These are phyloP conservation scores for Talaromyces atroroseus DNA, from an alignment of 2,329 filamentous ascomycete species.

Conservation along the genomic window DNA sequence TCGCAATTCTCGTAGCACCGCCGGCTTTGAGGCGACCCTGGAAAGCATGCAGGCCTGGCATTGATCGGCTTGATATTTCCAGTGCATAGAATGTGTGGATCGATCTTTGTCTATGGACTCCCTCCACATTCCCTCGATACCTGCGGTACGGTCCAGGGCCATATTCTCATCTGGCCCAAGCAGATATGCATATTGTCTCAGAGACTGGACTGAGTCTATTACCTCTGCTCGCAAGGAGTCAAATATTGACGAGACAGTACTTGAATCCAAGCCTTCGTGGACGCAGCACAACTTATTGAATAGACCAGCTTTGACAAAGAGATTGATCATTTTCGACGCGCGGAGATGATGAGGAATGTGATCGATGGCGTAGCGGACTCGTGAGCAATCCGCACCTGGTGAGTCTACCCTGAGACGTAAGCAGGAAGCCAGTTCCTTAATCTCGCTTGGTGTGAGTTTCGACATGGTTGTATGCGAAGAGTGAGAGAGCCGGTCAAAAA, in stretches of 20 bases:
- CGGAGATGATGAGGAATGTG: slow-evolving; percentile 1
- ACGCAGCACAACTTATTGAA: neutral
- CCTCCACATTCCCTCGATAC: slow-evolving; percentile 10
- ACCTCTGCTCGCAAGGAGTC: slow-evolving; percentile 1
- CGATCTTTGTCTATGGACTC: slow-evolving; percentile 9
- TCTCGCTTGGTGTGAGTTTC: neutral
- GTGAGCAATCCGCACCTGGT: neutral
- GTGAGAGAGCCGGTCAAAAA: neutral
- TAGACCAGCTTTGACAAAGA: neutral
- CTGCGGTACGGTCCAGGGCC: neutral
- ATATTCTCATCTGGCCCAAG: slow-evolving; percentile 10
- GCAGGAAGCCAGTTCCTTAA: slow-evolving; percentile 2
- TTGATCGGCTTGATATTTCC: slow-evolving; percentile 26
- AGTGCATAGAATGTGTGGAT: slow-evolving; percentile 7
- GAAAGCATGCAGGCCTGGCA: slow-evolving; percentile 37
- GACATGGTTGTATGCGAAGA: neutral
- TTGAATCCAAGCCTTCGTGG: neutral
- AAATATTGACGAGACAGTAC: neutral
- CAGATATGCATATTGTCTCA: neutral
- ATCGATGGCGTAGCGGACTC: neutral
- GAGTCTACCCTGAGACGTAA: neutral
- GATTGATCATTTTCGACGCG: neutral
- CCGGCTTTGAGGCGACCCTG: slow-evolving; percentile 23
- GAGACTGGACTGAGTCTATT: neutral
- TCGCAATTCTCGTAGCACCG: slow-evolving; percentile 24